Evolutionary conservation across 1,284 basidiomycete species (phyloP).

Genomic region (Meira nashicola): DNA sequence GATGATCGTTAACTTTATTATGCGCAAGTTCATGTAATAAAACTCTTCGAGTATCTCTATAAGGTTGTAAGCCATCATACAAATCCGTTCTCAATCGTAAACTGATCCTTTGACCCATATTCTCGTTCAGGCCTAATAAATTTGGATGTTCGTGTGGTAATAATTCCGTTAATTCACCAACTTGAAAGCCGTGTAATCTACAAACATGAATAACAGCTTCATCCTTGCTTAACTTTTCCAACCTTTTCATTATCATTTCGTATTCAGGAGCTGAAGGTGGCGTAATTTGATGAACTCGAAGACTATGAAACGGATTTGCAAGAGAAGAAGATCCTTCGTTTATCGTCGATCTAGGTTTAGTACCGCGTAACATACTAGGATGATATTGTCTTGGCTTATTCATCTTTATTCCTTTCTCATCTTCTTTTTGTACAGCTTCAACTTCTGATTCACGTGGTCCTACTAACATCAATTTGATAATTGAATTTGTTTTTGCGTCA

Average conservation of each 20-base stretch:
- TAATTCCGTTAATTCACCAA: constrained; percentile 41
- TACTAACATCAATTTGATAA: constrained; percentile 25
- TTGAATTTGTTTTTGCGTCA: constrained; percentile 17
- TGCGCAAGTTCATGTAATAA: constrained; percentile 47
- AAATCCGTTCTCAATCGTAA: constrained; percentile 44
- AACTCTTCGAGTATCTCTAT: constrained; percentile 40
- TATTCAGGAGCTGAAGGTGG: constrained; percentile 18
- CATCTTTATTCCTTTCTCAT: constrained; percentile 16
- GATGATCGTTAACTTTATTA: constrained; percentile 40
- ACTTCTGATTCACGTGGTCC: constrained; percentile 29
- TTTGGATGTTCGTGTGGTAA: constrained; percentile 42
- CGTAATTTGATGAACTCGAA: constrained; percentile 29
- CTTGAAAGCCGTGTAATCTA: constrained; percentile 26
- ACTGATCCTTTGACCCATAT: constrained; percentile 36
- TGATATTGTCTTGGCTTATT: constrained; percentile 35
- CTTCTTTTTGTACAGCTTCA: constrained; percentile 12
- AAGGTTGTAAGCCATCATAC: constrained; percentile 41
- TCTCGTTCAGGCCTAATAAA: constrained; percentile 44
- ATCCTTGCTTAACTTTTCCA: constrained; percentile 31
- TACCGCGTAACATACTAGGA: constrained; percentile 36
- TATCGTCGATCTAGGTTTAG: constrained; percentile 15
- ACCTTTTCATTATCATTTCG: constrained; percentile 22
- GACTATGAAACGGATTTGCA: constrained; percentile 22
- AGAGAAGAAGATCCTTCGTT: background rate
- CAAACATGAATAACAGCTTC: constrained; percentile 44